Evolutionary conservation across 192 early-diverging fungal species (phyloP), one percentile per base, ranked within the genome.

Genomic region (Podila minutissima): DNA sequence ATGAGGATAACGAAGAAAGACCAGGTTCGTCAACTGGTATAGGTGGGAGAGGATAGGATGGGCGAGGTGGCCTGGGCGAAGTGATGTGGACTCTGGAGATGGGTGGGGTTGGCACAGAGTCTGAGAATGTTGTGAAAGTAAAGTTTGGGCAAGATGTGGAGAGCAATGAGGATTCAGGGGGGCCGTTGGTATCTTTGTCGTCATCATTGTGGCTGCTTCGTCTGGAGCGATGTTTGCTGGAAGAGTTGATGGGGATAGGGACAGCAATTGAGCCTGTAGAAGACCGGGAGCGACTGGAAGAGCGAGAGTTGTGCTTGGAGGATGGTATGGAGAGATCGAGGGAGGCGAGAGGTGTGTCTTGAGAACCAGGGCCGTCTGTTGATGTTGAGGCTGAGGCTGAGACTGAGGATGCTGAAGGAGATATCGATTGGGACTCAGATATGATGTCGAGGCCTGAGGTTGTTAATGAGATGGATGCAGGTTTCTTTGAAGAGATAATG

Each of bases 121-220:
- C 31, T 26, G 49, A 49, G 51, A 65, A 59, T 1, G 37, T 12
- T 28, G 61, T 37, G 31, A 35, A 22, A 13, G 61, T 41, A 26
- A 37, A 28, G 32, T 61, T 38, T 33, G 51, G 61, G 58, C 60
- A 64, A 5, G 70, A 72, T 41, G 70, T 64, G 13, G 70, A 72
- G 17, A 64, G 63, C n/a, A 60, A 8, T 5, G 48, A 61, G 24
- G 26, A 31, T 10, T 19, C 29, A 32, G 22, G 28, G 11, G 24
- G 17, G 51, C n/a, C 3, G 22, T 12, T 55, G 53, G 4, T 55
- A 12, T 55, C 53, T 55, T n/a, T 10, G 11, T 55, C 53, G 33
- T 32, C 28, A 2, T 49, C 22, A 8, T 35, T 20, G 20, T 62
- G 17, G 48, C 9, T 29, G 50, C 19, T 26, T 6, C 53, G 20